phyloP scores from a whole-genome alignment of 2,329 filamentous ascomycete genomes.

The Trichophyton simii region DNA sequence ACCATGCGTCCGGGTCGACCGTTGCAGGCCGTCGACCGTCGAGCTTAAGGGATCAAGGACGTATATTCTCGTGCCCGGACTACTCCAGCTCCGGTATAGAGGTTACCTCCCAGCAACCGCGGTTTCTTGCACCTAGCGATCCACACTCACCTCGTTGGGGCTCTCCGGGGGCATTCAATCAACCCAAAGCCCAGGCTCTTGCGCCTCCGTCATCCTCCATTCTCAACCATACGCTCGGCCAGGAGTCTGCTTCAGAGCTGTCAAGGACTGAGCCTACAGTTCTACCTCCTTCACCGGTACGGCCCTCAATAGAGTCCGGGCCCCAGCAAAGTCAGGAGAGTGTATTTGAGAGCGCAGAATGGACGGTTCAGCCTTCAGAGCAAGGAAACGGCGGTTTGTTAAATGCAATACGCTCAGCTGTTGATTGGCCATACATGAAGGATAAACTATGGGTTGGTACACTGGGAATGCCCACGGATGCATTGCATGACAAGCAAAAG shows the following conservation, averaged over 20 bases:
- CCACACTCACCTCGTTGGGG: constrained; percentile 69
- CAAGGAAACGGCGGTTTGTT: constrained; percentile 87
- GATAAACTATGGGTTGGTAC: constrained; percentile 88
- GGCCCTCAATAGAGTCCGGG: constrained; percentile 8
- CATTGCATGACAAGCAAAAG: constrained; percentile 60
- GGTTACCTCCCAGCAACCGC: constrained; percentile 23
- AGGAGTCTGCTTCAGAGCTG: constrained; percentile 11
- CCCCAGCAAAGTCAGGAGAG: constrained; percentile 8
- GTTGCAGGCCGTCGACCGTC: not conserved
- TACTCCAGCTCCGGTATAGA: constrained; percentile 18
- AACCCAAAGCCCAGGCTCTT: constrained; percentile 63
- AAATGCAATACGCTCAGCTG: constrained; percentile 72
- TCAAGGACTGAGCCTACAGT: constrained; percentile 7
- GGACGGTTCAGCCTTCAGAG: constrained; percentile 71
- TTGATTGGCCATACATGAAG: constrained; percentile 53
- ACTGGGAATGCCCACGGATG: constrained; percentile 86
- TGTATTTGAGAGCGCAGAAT: constrained; percentile 63
- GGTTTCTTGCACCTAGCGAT: constrained; percentile 56
- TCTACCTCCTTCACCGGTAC: constrained; percentile 7
- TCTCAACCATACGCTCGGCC: constrained; percentile 46
- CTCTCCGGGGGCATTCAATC: constrained; percentile 49
- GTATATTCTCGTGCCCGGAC: constrained; percentile 26
- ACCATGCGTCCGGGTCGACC: not conserved
- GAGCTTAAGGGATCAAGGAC: constrained; percentile 14
- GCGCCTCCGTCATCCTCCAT: constrained; percentile 65